Evolutionary conservation across 2,329 filamentous ascomycete genomes (phyloP), one percentile per base, ranked within the genome.

Genomic region (Ceratocystis papillata): DNA sequence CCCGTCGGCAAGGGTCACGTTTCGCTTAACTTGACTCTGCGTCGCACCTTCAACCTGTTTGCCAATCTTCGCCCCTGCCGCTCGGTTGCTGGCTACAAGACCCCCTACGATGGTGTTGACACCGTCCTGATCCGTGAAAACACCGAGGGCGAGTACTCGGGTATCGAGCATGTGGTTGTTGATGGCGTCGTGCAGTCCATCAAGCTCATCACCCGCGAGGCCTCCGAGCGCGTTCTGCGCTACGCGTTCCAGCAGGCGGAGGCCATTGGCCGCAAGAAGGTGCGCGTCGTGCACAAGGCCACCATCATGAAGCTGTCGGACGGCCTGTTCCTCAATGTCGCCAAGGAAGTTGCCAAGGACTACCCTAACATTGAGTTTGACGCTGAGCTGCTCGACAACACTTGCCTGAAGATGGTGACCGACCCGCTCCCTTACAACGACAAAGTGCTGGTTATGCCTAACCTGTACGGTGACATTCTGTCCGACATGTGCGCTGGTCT

Each of bases 261-360:
- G 78, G 85, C 90, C 72, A 88, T 96, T 74, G 91, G 92, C 79
- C 78, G 90, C 82, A 92, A 86, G 76, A 96, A 96, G 88, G 93
- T 97, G 74, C 90, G 92, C 75, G 93, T 91, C 68, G 92, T 97
- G 70, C 94, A 99, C 88, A 99, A 99, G 86, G 94, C 94, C 77
- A 97, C 94, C 75, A 99, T 99, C 81, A 99, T 99, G 94, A 99
- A 99, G 87, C 96, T 96, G 90, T 93, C 88, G 76, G 94, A 99
- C 77, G 94, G 94, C 80, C 89, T 99, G 69, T 99, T 99, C 87
- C 84, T 99, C 72, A 89, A 84, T 78, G 90, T 88, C 69, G 94
- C 88, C 72, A 81, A 86, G 72, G 84, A 94, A 69, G 85, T 99
- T 71, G 83, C 90, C 77, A 96, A 96, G 85, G 92, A 97, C 76